Evolutionary conservation across 2,329 filamentous ascomycete species (phyloP).

Genomic region (Ophiocordyceps sinensis): DNA sequence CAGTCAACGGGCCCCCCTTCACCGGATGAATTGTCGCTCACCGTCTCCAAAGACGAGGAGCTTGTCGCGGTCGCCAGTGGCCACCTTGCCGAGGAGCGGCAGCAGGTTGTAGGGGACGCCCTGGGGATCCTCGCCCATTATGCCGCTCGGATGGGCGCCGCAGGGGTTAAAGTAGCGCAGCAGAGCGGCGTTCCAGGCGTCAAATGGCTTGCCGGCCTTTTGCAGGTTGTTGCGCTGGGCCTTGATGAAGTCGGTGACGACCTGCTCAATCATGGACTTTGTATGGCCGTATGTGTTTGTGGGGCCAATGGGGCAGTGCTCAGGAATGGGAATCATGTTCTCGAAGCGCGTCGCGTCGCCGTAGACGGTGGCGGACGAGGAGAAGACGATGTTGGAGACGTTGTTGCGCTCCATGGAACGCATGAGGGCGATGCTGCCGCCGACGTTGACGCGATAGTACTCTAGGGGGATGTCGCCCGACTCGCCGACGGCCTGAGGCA

Average conservation of each 20-base stretch:
- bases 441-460: constrained; percentile 96
- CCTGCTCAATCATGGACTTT: constrained; percentile 79
- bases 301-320: constrained; percentile 87
- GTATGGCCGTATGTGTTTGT: constrained; percentile 98
- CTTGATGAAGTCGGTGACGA: constrained; percentile 83
- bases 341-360: constrained; percentile 91
- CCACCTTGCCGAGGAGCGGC: constrained; percentile 86
- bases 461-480: constrained; percentile 87
- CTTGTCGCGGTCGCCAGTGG: constrained; percentile 88
- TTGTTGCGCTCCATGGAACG: constrained; percentile 78
- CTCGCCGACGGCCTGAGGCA: constrained; percentile 73
- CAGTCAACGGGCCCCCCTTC: neutral
- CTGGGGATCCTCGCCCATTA: constrained; percentile 97
- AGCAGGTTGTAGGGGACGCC: constrained; percentile 93
- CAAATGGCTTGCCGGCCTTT: constrained; percentile 63
- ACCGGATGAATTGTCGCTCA: constrained; percentile 27
- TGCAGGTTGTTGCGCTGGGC: constrained; percentile 70
- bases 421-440: constrained; percentile 78
- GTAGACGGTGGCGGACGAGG: constrained; percentile 94
- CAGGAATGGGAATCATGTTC: constrained; percentile 98
- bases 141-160: constrained; percentile 82
- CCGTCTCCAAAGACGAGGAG: constrained; percentile 87
- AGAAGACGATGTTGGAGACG: constrained; percentile 96
- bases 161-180: constrained; percentile 97
- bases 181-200: constrained; percentile 85